Evolutionary conservation across 106 monocot species (phyloP).

Genomic region (Dendrobium catenatum): DNA sequence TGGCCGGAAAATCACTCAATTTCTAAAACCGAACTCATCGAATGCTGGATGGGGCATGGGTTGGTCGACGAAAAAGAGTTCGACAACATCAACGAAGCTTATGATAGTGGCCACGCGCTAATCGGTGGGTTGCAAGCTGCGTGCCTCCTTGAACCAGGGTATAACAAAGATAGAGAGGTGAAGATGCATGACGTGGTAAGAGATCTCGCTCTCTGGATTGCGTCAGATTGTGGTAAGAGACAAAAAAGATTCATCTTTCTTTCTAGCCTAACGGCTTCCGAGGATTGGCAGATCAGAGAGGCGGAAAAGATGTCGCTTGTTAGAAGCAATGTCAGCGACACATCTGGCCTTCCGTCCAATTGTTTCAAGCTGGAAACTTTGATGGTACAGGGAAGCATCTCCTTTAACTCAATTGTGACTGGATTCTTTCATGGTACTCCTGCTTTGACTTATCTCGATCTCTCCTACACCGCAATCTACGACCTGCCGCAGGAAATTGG

Average conservation of each 20-base stretch:
- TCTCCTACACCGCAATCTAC: slow-evolving; percentile 9
- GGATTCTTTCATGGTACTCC: slow-evolving; percentile 6
- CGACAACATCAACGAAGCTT: neutral
- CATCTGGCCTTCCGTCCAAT: neutral
- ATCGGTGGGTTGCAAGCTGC: slow-evolving; percentile 10
- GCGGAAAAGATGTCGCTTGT: slow-evolving; percentile 10
- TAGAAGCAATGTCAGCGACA: neutral
- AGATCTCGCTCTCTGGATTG: slow-evolving; percentile 16
- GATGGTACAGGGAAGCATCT: slow-evolving; percentile 11
- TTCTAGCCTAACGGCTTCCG: neutral
- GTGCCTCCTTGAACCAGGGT: slow-evolving; percentile 9
- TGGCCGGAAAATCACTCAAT: slow-evolving; percentile 17
- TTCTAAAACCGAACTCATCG: slow-evolving; percentile 8
- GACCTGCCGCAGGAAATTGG: slow-evolving; percentile 13
- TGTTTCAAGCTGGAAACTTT: slow-evolving; percentile 10
- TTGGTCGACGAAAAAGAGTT: slow-evolving; percentile 9
- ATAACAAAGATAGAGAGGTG: slow-evolving; percentile 6
- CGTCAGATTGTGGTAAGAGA: neutral
- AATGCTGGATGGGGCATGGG: slow-evolving; percentile 31
- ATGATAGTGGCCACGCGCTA: slow-evolving; percentile 6
- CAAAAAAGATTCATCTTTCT: neutral
- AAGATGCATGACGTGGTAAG: slow-evolving; percentile 31
- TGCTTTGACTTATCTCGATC: slow-evolving; percentile 18
- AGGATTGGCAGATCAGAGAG: neutral
- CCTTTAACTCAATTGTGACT: neutral